Conservation (phyloP, 2,329 filamentous ascomycete species). For the Fusarium verticillioides region DNA sequence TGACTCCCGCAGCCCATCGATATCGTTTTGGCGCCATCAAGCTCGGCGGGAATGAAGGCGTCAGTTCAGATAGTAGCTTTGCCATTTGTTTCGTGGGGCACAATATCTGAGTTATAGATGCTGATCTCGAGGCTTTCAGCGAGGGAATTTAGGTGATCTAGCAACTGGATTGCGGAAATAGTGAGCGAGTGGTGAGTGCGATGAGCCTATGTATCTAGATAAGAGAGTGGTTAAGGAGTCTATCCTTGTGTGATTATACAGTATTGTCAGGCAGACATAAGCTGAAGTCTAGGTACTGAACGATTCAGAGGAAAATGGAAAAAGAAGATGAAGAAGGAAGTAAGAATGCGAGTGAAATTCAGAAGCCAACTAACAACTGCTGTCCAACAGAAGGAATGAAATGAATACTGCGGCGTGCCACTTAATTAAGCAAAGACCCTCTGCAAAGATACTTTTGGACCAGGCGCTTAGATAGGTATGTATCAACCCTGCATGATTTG, state of each 20-base stretch:
- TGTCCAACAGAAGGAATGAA: background rate
- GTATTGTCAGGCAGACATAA: background rate
- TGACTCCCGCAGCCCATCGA: background rate
- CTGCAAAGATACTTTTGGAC: background rate
- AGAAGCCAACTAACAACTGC: background rate
- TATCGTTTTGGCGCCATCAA: accelerated
- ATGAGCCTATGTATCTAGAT: too few relatives aligned
- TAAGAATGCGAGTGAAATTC: background rate
- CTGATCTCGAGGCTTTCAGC: accelerated
- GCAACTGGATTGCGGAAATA: too few relatives aligned
- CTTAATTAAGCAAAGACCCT: background rate
- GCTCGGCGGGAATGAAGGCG: background rate
- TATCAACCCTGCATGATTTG: background rate
- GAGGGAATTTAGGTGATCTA: too few relatives aligned
- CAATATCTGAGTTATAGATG: too few relatives aligned
- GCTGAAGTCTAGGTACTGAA: background rate
- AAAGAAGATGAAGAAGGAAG: background rate
- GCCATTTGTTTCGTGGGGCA: background rate
- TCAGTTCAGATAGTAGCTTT: background rate
- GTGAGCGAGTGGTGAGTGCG: too few relatives aligned
- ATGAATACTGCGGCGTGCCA: background rate
- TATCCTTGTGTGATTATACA: background rate
- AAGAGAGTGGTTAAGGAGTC: background rate
- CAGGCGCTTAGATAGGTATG: background rate
- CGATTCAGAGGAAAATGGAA: background rate